Evolutionary conservation across 768 basidiomycete genomes (phyloP).

Genomic region (Kwoniella dejecticola): DNA sequence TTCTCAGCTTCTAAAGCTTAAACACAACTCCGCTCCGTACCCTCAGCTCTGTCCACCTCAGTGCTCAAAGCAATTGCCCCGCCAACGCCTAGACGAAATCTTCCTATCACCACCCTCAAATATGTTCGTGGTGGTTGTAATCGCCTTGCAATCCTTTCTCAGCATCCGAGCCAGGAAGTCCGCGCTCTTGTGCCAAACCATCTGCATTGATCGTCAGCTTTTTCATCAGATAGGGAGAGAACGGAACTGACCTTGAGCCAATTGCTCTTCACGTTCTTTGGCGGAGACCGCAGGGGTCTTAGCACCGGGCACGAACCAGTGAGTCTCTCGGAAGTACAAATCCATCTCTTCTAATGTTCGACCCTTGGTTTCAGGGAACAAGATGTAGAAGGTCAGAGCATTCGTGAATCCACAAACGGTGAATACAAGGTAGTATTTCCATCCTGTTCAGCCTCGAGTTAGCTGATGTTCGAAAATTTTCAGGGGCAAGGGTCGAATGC

Average conservation of each 20-base stretch:
- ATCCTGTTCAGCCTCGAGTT: constrained; percentile 26
- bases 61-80: no score
- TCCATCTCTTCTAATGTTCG: constrained; percentile 49
- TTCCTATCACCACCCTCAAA: neutral
- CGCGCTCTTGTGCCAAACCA: neutral
- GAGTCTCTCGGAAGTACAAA: constrained; percentile 26
- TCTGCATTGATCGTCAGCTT: neutral
- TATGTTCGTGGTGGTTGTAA: constrained; percentile 5
- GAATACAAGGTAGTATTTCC: constrained; percentile 53
- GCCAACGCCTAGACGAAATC: neutral
- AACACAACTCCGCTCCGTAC: no score
- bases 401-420: constrained; percentile 47
- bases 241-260: constrained; percentile 23
- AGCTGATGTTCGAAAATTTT: constrained; percentile 2
- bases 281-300: constrained; percentile 16
- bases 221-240: neutral
- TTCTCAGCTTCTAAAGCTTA: no score
- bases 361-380: constrained; percentile 48
- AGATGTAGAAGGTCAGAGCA: constrained; percentile 48
- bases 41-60: no score
- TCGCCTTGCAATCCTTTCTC: constrained; percentile 8
- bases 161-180: neutral
- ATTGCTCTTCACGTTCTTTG: constrained; percentile 26
- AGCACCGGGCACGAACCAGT: constrained; percentile 40
- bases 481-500: neutral